Conservation (phyloP, 2,329 filamentous ascomycete genomes). For the Xylaria multiplex region DNA sequence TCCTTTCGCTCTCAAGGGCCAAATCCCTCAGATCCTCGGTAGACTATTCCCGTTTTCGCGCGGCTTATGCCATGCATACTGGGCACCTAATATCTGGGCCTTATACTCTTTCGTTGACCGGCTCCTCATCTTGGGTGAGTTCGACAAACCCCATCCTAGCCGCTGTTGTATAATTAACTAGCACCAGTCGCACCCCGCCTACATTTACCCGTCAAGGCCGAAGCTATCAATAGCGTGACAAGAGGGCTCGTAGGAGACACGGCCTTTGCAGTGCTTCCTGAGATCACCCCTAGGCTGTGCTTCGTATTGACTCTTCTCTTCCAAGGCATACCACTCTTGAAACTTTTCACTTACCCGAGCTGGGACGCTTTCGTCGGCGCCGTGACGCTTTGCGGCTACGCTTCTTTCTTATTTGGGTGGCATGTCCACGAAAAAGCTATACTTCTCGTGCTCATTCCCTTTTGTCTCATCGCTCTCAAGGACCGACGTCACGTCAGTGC, state of each 20-base stretch:
- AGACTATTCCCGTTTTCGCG: conserved; percentile 93
- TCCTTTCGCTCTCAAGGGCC: conserved; percentile 83
- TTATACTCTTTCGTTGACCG: conserved; percentile 93
- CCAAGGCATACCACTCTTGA: conserved; percentile 81
- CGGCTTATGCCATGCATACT: conserved; percentile 96
- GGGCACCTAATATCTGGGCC: conserved; percentile 97
- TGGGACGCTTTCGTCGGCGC: conserved; percentile 92
- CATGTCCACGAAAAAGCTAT: conserved; percentile 99
- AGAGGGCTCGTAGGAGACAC: conserved; percentile 93
- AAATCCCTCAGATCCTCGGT: conserved; percentile 84
- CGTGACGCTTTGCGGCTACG: conserved; percentile 91
- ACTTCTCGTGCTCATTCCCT: conserved; percentile 91
- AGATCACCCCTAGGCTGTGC: conserved; percentile 81
- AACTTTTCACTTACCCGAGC: conserved; percentile 81
- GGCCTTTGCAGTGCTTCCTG: conserved; percentile 90
- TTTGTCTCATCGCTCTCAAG: conserved; percentile 89
- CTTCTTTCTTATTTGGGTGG: conserved; percentile 97
- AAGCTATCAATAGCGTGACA: conserved; percentile 88
- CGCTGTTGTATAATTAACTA: conserved; percentile 48
- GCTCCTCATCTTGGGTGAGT: conserved; percentile 80
- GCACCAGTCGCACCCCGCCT: conserved; percentile 79
- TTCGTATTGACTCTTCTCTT: conserved; percentile 85
- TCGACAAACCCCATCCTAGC: background rate
- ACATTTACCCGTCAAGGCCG: conserved; percentile 75
- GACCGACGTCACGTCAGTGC: conserved; percentile 91